Evolutionary conservation across 2,329 filamentous ascomycete species (phyloP).

Genomic region (Fusarium sp.): DNA sequence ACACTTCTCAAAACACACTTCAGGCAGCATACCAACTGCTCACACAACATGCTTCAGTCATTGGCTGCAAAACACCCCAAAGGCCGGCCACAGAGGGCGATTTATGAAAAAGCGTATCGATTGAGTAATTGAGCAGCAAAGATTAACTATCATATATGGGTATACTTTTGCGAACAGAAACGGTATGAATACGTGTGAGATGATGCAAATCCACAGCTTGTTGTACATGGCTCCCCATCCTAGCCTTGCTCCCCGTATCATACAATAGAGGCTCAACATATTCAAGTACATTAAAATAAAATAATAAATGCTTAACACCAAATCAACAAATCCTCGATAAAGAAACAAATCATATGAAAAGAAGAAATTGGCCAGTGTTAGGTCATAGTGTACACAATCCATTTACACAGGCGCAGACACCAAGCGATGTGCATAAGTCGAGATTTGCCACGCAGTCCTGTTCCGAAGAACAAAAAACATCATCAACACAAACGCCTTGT

Average conservation of each 20-base stretch:
- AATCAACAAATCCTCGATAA: fast-evolving
- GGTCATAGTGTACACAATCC: conserved; percentile 3
- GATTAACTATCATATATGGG: too few species aligned
- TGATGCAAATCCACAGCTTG: background rate
- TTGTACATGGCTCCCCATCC: background rate
- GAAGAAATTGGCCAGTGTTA: background rate
- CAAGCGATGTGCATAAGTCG: background rate
- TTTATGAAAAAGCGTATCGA: too few species aligned
- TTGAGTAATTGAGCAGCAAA: too few species aligned
- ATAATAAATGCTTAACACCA: too few species aligned
- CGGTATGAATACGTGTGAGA: background rate
- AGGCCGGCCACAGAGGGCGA: too few species aligned
- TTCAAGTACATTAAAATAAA: background rate
- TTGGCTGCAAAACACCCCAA: too few species aligned
- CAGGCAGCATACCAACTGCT: too few species aligned
- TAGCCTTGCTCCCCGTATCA: too few species aligned
- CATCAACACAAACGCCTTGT: conserved; percentile 5
- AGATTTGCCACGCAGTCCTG: background rate
- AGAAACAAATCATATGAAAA: conserved; percentile 28
- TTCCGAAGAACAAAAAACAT: background rate
- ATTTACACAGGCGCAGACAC: conserved; percentile 4
- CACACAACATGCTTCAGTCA: too few species aligned
- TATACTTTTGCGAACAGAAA: background rate
- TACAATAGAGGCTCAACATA: background rate
- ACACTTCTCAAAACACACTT: too few species aligned